These are phyloP conservation scores for Gracilariopsis chorda DNA, from an alignment of 23 red algal species.

Conservation along the genomic window DNA sequence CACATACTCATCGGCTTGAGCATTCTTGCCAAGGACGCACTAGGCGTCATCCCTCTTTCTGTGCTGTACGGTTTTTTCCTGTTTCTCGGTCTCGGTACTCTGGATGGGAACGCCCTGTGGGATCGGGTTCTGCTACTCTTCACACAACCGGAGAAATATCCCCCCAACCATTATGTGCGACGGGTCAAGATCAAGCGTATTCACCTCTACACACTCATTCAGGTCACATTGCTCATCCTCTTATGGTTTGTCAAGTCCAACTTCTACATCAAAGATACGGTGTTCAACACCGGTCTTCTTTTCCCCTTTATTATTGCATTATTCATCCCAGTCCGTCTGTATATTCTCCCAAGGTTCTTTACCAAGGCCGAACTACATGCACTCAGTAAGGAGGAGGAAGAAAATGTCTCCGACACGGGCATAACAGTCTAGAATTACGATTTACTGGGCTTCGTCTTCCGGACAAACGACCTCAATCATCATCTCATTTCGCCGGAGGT, in stretches of 20 bases:
- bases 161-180: constrained; percentile 89
- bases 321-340: constrained; percentile 83
- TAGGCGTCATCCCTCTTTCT: constrained; percentile 72
- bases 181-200: constrained; percentile 79
- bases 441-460: background rate
- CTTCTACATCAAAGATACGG: constrained; percentile 81
- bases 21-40: constrained; percentile 73
- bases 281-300: constrained; percentile 94
- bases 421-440: background rate
- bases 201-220: constrained; percentile 84
- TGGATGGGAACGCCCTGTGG: constrained; percentile 85
- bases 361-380: constrained; percentile 56
- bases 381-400: constrained; percentile 60
- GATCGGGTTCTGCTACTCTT: constrained; percentile 88
- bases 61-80: constrained; percentile 97
- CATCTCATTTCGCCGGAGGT: constrained; percentile 51
- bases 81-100: constrained; percentile 84
- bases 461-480: constrained; percentile 59
- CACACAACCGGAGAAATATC: constrained; percentile 90
- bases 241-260: constrained; percentile 95
- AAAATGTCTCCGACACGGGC: constrained; percentile 25
- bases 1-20: constrained; percentile 76
- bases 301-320: constrained; percentile 92
- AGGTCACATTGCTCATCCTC: constrained; percentile 72
- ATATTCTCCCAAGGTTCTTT: constrained; percentile 62